These are phyloP conservation scores for Pythium scleroteichum DNA, from an alignment of 352 stramenopile genomes.

Conservation along the genomic window DNA sequence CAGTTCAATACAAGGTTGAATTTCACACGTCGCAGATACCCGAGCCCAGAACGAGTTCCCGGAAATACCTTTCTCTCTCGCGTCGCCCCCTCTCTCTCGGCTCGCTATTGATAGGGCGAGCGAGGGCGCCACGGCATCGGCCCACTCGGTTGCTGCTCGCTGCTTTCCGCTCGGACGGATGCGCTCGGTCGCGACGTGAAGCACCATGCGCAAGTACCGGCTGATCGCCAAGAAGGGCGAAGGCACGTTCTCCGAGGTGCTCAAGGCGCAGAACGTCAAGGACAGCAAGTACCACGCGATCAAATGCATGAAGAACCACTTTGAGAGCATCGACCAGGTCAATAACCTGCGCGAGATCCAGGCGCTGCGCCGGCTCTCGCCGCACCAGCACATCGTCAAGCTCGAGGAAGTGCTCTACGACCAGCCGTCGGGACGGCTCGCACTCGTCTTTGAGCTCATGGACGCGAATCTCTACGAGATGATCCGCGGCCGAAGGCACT, in stretches of 20 bases:
- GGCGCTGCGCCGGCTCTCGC: constrained; percentile 90
- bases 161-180: neutral
- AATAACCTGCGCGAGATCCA: constrained; percentile 97
- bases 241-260: constrained; percentile 95
- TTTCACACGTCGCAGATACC: no score
- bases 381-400: constrained; percentile 95
- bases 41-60: no score
- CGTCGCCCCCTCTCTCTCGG: neutral
- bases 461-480: constrained; percentile 97
- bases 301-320: constrained; percentile 98
- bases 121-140: neutral
- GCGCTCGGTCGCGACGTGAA: neutral
- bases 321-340: constrained; percentile 95
- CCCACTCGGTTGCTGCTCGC: neutral
- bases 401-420: constrained; percentile 96
- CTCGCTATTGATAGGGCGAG: constrained; percentile 11
- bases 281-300: constrained; percentile 96
- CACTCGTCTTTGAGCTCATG: constrained; percentile 97
- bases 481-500: constrained; percentile 88
- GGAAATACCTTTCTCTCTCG: no score
- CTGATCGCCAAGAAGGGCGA: constrained; percentile 95
- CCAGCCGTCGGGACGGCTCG: constrained; percentile 88
- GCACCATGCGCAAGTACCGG: constrained; percentile 90
- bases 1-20: no score
- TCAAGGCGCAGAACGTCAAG: constrained; percentile 93